Evolutionary conservation across 441 rosid species (phyloP).

Genomic region (Manihot esculenta): DNA sequence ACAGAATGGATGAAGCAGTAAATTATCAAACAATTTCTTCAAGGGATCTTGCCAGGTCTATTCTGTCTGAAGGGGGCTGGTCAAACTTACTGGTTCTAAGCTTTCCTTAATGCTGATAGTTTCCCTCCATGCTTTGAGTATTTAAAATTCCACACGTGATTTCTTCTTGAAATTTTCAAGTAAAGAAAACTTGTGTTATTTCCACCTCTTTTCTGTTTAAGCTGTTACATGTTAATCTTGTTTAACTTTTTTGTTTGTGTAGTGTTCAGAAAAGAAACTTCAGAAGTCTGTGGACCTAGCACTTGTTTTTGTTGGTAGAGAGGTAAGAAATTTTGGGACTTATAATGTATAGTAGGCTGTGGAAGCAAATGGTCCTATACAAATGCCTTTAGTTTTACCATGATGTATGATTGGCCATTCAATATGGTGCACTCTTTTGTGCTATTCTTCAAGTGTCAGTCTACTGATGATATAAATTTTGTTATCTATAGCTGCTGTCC

Average conservation of each 20-base stretch:
- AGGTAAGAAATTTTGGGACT: constrained; percentile 46
- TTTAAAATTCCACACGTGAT: neutral
- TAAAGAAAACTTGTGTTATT: neutral
- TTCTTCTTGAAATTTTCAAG: neutral
- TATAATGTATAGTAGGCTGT: neutral
- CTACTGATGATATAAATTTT: constrained; percentile 23
- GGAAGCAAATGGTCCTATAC: neutral
- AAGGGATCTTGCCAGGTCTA: constrained; percentile 61
- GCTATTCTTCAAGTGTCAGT: constrained; percentile 6
- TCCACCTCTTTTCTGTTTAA: neutral
- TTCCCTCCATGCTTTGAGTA: neutral
- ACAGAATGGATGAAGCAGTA: constrained; percentile 42
- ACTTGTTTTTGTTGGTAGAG: constrained; percentile 80
- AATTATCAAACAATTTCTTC: constrained; percentile 76
- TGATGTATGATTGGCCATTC: constrained; percentile 4
- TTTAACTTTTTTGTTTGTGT: constrained; percentile 5
- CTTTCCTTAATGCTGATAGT: constrained; percentile 7
- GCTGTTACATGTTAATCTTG: neutral
- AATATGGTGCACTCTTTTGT: constrained; percentile 3
- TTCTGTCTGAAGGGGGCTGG: constrained; percentile 78
- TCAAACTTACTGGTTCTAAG: constrained; percentile 65
- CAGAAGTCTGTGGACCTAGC: constrained; percentile 62
- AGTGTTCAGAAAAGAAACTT: constrained; percentile 67
- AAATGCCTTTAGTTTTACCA: neutral
- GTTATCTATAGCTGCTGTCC: constrained; percentile 55